Evolutionary conservation across 2,329 filamentous ascomycete species (phyloP), one percentile per base, ranked within the genome.

Genomic region (Coniosporium tulheliwenetii): DNA sequence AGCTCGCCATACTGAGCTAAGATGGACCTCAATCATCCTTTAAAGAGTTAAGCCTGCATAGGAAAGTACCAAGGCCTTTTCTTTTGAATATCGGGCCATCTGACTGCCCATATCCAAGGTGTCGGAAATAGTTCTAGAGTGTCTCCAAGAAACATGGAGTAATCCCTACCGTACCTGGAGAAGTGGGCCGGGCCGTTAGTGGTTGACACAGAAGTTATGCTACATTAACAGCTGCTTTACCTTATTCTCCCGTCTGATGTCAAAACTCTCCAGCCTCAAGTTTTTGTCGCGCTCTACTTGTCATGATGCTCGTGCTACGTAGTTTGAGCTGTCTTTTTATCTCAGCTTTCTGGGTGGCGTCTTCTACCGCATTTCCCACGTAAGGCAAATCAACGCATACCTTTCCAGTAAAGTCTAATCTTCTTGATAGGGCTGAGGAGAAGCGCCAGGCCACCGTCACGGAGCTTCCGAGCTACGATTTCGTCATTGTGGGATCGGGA

Each of bases 401-500:
- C 36, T 37, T 19, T 15, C 5, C 10, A 37, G 4, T 37, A 10
- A 15, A 19, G 10, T 12, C 36, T 37, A 15, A 37, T 37, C 13
- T 15, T 37, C 4, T 37, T 37, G 36, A 26, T 15, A 37, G 36
- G 4, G 36, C 13, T 9, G 19, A 37, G 19, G 36, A 37, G 36
- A 15, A 37, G 14, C 13, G 36, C 36, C 10, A 37, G 10, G 36
- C 13, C 10, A 12, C 36, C 36, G 19, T 37, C 19, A 37, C 36
- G 36, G 36, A 37, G 36, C 36, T 37, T 15, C 10, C 13, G 15
- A 37, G 36, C 19, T 79, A 79, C 50, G 75, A 79, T 44, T 79
- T 76, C 56, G 62, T 79, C 26, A 66, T 79, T 8, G 72, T 79
- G 32, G 75, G 75, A 9, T 74, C 71, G 5, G 74, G 75, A 3